Percentiles rank a stretch among this genome's conserved stretches.
These are phyloP conservation scores for Cornus florida DNA, from an alignment of 148 eudicot genomes.

Conservation along the genomic window DNA sequence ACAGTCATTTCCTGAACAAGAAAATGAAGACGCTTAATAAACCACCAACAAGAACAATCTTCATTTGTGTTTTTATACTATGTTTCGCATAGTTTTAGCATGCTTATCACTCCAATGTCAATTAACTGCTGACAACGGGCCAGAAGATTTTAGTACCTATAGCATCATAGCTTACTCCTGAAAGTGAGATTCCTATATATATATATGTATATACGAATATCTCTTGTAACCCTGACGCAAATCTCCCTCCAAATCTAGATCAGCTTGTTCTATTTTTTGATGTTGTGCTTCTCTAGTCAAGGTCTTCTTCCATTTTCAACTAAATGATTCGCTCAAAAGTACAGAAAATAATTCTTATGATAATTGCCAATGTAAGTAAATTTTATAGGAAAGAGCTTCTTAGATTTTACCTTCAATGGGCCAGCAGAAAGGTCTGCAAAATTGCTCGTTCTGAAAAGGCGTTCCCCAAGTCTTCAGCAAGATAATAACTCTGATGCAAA, in stretches of 20 bases:
- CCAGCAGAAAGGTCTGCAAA: constrained; percentile 54
- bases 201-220: no score
- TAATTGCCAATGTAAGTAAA: background rate
- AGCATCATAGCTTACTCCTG: background rate
- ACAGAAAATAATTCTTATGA: background rate
- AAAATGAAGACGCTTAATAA: background rate
- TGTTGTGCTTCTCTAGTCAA: background rate
- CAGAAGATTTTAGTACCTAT: background rate
- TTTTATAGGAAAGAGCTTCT: background rate
- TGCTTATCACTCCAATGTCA: background rate
- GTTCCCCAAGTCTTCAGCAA: constrained; percentile 76
- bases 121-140: background rate
- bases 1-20: background rate
- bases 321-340: background rate
- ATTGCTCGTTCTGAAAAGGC: constrained; percentile 75
- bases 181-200: background rate
- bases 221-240: background rate
- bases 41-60: background rate
- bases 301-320: no score
- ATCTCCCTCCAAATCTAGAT: background rate
- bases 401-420: constrained; percentile 63
- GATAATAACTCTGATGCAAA: constrained; percentile 52
- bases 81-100: background rate
- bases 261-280: background rate
- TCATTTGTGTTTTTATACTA: background rate